Evolutionary conservation across 225 moss, liverwort and hornwort genomes (phyloP), one percentile per base, ranked within the genome.

Genomic region (Lunularia cruciata): DNA sequence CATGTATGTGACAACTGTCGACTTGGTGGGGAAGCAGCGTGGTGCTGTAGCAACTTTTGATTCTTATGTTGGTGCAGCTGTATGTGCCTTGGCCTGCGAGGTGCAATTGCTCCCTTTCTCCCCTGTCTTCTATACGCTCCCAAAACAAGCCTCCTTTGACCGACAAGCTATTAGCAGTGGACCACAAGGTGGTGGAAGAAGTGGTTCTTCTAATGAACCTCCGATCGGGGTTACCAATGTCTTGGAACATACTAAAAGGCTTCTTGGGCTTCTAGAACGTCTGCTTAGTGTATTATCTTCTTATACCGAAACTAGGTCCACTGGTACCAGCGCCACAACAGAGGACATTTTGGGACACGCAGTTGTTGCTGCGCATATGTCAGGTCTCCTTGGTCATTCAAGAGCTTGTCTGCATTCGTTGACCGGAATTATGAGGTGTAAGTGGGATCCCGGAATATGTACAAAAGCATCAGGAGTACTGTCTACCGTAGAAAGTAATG

Each of bases 11-110:
- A 9, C 47, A 22, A 32, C 57, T 43, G 43, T n/a, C 57, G 69
- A 70, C 0, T 73, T 53, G 35, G 19, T 27, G 10, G 47, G 48
- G 40, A 82, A 74, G 49, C 58, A 75, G 39, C 76, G 83, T 37
- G 83, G 83, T 51, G 80, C 80, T 13, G 77, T 79, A 14, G 83
- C 83, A 67, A 80, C 77, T 38, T 84, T 84, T 65, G 80, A 84
- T 60, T 84, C 83, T 12, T 84, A 84, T 40, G 67, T 84, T 42
- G 65, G 80, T 42, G 79, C 83, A 57, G 80, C 83, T 36, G 77
- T 84, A 42, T 84, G 83, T 77, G 83, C 83, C 11, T 40, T 84
- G 28, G 76, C 83, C 57, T 80, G 83, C 62, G 83, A 84, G 35
- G 73, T 84, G 30, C 79, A 77, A 60, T 61, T 84, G 67, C 61